Percentiles rank a stretch among this genome's conserved stretches.
Evolutionary conservation across 371 early-diverging fungal species (phyloP).

Genomic region (Synchytrium microbalum): DNA sequence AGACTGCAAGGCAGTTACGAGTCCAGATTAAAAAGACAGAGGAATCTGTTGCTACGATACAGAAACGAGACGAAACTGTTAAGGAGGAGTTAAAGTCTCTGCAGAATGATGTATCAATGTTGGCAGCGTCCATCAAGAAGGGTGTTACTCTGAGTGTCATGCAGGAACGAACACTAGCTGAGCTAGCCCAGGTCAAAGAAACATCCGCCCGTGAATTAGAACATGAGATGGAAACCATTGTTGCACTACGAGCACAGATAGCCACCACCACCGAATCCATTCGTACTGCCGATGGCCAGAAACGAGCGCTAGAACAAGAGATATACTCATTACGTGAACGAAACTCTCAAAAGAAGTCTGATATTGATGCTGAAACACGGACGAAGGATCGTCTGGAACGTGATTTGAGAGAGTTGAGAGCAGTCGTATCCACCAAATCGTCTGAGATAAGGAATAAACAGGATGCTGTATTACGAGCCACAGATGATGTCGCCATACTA

Average conservation of each 20-base stretch:
- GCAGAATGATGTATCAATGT: slow-evolving; percentile 28
- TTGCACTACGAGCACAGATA: slow-evolving; percentile 30
- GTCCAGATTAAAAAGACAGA: slow-evolving; percentile 33
- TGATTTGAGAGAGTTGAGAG: slow-evolving; percentile 41
- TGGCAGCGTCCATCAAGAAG: slow-evolving; percentile 37
- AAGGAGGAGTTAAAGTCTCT: slow-evolving; percentile 38
- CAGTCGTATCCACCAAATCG: slow-evolving; percentile 39
- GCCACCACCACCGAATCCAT: slow-evolving; percentile 35
- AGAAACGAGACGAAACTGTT: slow-evolving; percentile 32
- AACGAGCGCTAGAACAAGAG: slow-evolving; percentile 39
- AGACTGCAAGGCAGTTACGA: slow-evolving; percentile 24
- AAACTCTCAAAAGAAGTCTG: slow-evolving; percentile 38
- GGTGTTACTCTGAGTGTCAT: slow-evolving; percentile 40
- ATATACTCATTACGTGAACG: slow-evolving; percentile 43
- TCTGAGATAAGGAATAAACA: slow-evolving; percentile 44
- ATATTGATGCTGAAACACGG: slow-evolving; percentile 40
- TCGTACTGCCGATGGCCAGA: slow-evolving; percentile 28
- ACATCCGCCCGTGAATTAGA: slow-evolving; percentile 36
- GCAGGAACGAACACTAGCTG: slow-evolving; percentile 43
- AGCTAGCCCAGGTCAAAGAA: slow-evolving; percentile 39
- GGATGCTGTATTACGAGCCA: slow-evolving; percentile 40
- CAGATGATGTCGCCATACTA: slow-evolving; percentile 40
- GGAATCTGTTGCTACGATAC: slow-evolving; percentile 27
- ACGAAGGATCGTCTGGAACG: slow-evolving; percentile 45
- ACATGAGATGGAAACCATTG: slow-evolving; percentile 38